These are phyloP conservation scores for Cystofilobasidium ferigula DNA, from an alignment of 768 basidiomycete genomes.

Conservation along the genomic window DNA sequence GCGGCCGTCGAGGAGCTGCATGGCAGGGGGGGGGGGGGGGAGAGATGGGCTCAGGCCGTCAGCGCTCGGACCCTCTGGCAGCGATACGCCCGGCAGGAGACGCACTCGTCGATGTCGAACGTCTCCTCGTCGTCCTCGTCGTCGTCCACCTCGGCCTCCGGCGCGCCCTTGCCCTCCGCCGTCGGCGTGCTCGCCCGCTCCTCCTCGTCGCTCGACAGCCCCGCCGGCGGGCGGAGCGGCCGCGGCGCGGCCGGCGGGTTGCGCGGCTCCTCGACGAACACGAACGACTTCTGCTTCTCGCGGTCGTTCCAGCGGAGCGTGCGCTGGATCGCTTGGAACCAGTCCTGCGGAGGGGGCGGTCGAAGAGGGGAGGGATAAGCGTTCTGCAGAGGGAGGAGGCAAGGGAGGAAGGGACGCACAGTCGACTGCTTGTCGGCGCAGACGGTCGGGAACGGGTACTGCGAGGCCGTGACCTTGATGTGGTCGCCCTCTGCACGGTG, in stretches of 20 bases:
- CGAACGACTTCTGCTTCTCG: slow-evolving; percentile 95
- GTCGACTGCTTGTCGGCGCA: slow-evolving; percentile 95
- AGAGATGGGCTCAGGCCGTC: not conserved
- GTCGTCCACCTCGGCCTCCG: slow-evolving; percentile 43
- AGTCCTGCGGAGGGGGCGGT: too few species aligned
- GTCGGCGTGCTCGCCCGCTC: not conserved
- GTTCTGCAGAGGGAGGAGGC: not conserved
- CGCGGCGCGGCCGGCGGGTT: slow-evolving; percentile 36
- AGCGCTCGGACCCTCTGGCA: not conserved
- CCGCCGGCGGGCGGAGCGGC: slow-evolving; percentile 16
- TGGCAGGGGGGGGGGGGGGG: not conserved
- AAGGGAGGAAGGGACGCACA: not conserved
- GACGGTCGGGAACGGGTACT: slow-evolving; percentile 96
- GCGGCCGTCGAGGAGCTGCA: slow-evolving; percentile 12
- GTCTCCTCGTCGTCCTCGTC: slow-evolving; percentile 59
- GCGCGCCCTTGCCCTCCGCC: slow-evolving; percentile 23
- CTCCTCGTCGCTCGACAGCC: not conserved
- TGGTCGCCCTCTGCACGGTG: slow-evolving; percentile 82
- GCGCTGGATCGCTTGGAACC: slow-evolving; percentile 94
- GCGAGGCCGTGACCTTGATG: slow-evolving; percentile 93
- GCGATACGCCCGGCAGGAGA: slow-evolving; percentile 3
- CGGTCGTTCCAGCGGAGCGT: slow-evolving; percentile 85
- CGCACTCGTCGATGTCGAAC: slow-evolving; percentile 81
- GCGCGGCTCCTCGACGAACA: slow-evolving; percentile 85
- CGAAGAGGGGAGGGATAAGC: not conserved